These are phyloP conservation scores for Yamadazyma taylorii DNA, from an alignment of 1,139 yeast genomes.

Conservation along the genomic window DNA sequence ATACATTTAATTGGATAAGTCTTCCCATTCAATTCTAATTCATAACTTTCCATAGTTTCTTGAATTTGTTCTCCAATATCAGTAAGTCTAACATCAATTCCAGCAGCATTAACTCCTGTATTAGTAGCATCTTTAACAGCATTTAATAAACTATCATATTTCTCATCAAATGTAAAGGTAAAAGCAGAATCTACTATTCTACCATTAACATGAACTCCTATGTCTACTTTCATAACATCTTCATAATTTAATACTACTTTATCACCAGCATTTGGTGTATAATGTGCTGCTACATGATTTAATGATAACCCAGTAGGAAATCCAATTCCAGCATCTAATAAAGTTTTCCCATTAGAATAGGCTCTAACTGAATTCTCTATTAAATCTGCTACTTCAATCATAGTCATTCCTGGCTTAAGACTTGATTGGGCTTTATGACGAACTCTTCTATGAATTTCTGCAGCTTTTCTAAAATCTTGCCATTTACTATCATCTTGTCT, in stretches of 20 bases:
- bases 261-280: conserved; percentile 96
- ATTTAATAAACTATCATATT: conserved; percentile 72
- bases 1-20: conserved; percentile 84
- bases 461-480: conserved; percentile 93
- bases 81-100: conserved; percentile 91
- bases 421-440: conserved; percentile 74
- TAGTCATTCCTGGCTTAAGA: conserved; percentile 88
- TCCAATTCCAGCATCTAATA: conserved; percentile 81
- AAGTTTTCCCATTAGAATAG: conserved; percentile 65
- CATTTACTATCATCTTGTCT: conserved; percentile 63
- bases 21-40: conserved; percentile 86
- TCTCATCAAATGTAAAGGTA: conserved; percentile 84
- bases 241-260: conserved; percentile 74
- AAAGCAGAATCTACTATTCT: conserved; percentile 93
- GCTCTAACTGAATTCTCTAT: conserved; percentile 84
- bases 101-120: conserved; percentile 90
- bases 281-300: conserved; percentile 96
- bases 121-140: conserved; percentile 94
- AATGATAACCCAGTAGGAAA: conserved; percentile 96
- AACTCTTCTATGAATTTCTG: conserved; percentile 92
- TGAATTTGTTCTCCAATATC: conserved; percentile 96
- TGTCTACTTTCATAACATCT: conserved; percentile 95
- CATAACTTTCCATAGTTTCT: conserved; percentile 97
- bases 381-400: conserved; percentile 85
- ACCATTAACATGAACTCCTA: conserved; percentile 98